Evolutionary conservation across 129 eudicot species (phyloP).

Genomic region (Centrapalus pauciflorus): DNA sequence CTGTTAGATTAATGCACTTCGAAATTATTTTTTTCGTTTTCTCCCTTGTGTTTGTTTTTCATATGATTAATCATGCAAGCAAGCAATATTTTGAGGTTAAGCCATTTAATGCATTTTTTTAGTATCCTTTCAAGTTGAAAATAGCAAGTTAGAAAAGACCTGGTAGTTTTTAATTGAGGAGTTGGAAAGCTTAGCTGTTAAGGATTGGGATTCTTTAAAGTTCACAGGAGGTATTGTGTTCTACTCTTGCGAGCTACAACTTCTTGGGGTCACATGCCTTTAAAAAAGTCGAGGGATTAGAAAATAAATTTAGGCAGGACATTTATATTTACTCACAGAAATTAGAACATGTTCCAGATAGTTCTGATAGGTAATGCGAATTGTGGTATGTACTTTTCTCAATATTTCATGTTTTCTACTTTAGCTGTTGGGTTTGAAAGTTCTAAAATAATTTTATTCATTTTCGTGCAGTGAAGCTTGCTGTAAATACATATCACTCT

Average conservation of each 20-base stretch:
- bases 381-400: not conserved
- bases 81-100: not conserved
- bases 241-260: too few species aligned
- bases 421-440: not conserved
- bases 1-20: not conserved
- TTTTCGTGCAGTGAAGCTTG: constrained; percentile 80
- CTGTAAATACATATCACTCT: constrained; percentile 55
- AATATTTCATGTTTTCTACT: not conserved
- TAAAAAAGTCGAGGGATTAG: too few species aligned
- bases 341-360: not conserved
- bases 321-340: not conserved
- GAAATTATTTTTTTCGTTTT: not conserved
- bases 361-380: not conserved
- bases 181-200: too few species aligned
- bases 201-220: too few species aligned
- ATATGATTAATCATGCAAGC: not conserved
- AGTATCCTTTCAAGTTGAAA: too few species aligned
- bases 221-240: too few species aligned
- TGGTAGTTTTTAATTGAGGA: too few species aligned
- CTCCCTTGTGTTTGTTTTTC: not conserved
- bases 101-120: not conserved
- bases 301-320: not conserved
- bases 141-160: too few species aligned
- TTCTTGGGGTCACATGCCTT: too few species aligned
- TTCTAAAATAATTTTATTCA: not conserved